Evolutionary conservation across 2,329 filamentous ascomycete genomes (phyloP).

Genomic region (Cladosporium sp.): DNA sequence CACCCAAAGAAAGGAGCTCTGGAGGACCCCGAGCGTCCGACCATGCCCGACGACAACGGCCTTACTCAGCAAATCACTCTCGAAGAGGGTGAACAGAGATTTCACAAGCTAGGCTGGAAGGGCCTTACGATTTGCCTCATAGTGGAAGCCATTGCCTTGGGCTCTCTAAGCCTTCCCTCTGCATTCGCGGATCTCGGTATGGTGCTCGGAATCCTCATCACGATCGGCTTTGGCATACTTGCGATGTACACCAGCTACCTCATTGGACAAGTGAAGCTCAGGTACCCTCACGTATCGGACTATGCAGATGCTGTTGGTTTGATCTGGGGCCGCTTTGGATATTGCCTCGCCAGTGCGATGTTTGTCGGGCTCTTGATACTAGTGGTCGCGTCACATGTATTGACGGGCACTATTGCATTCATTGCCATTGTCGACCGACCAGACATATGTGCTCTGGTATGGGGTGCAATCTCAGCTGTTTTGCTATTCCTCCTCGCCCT

Average conservation of each 20-base stretch:
- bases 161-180: conserved; percentile 53
- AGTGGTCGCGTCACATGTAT: conserved; percentile 40
- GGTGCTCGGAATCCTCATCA: conserved; percentile 53
- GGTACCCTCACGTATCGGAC: conserved; percentile 41
- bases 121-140: conserved; percentile 44
- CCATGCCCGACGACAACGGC: no score
- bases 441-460: conserved; percentile 39
- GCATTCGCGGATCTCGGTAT: conserved; percentile 53
- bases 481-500: conserved; percentile 34
- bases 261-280: conserved; percentile 57
- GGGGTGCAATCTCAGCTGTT: conserved; percentile 40
- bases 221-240: conserved; percentile 52
- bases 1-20: no score
- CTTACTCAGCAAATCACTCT: no score
- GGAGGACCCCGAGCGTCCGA: no score
- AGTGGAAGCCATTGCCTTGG: conserved; percentile 57
- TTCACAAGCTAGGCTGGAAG: conserved; percentile 47
- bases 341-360: conserved; percentile 41
- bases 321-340: conserved; percentile 41
- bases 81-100: conserved; percentile 36
- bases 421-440: conserved; percentile 36
- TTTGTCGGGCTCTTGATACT: conserved; percentile 41
- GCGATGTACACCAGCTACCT: conserved; percentile 61
- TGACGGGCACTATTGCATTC: conserved; percentile 45
- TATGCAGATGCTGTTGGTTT: conserved; percentile 43